Evolutionary conservation across 2,329 filamentous ascomycete species (phyloP).

Genomic region (Ceratocystis colombiana): DNA sequence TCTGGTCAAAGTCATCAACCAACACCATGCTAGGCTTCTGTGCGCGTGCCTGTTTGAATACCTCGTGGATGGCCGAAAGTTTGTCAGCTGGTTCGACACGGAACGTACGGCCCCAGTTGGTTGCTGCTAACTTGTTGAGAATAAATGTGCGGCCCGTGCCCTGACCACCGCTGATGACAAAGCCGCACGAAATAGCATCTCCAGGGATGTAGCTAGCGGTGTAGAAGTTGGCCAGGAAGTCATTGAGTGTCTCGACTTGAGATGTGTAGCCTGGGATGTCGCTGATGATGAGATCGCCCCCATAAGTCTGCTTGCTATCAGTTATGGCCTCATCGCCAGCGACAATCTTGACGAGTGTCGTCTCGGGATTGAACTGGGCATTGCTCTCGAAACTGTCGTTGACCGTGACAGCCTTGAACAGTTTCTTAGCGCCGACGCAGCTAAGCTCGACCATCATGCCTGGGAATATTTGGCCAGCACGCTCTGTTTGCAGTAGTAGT

Average conservation of each 20-base stretch:
- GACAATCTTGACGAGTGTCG: slow-evolving; percentile 35
- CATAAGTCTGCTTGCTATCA: slow-evolving; percentile 26
- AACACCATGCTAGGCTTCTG: slow-evolving; percentile 67
- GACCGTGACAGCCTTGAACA: slow-evolving; percentile 20
- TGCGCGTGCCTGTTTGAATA: slow-evolving; percentile 58
- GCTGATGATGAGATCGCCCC: slow-evolving; percentile 28
- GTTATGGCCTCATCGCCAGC: slow-evolving; percentile 29
- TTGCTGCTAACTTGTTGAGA: slow-evolving; percentile 54
- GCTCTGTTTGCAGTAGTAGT: slow-evolving; percentile 34
- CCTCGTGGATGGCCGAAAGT: slow-evolving; percentile 50
- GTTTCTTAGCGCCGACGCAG: slow-evolving; percentile 36
- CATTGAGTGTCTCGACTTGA: slow-evolving; percentile 57
- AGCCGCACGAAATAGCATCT: slow-evolving; percentile 41
- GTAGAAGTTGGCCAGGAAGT: slow-evolving; percentile 50
- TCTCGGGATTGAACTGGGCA: slow-evolving; percentile 34
- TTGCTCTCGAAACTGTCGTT: slow-evolving; percentile 20
- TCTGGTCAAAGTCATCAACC: slow-evolving; percentile 64
- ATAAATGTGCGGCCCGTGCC: slow-evolving; percentile 79
- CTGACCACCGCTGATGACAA: slow-evolving; percentile 68
- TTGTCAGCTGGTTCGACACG: slow-evolving; percentile 49
- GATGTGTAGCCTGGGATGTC: slow-evolving; percentile 58
- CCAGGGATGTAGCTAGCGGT: slow-evolving; percentile 30
- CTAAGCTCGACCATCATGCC: slow-evolving; percentile 56
- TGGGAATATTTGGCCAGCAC: slow-evolving; percentile 58
- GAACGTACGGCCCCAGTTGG: slow-evolving; percentile 61